A percentile compares a stretch with the other conserved stretches of the same genome.
phyloP scores from a whole-genome alignment of 495 filamentous ascomycete genomes.

The Baudoinia panamericana region DNA sequence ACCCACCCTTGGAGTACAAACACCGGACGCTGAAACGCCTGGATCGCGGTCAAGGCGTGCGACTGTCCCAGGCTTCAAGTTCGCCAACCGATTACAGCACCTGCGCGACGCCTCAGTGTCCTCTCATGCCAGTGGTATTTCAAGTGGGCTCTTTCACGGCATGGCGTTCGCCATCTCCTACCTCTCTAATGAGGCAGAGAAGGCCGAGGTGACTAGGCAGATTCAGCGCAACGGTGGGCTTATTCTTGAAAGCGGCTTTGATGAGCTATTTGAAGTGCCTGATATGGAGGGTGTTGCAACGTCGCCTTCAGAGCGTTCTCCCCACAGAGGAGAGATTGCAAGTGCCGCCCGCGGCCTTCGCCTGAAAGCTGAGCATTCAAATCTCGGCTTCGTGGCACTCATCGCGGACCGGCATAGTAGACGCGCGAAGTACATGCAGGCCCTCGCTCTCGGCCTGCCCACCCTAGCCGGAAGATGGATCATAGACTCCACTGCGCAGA shows the following conservation, averaged over 20 bases:
- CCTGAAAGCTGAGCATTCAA: constrained; percentile 37
- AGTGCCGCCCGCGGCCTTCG: constrained; percentile 27
- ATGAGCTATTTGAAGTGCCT: constrained; percentile 60
- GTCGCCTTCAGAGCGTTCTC: too few relatives aligned
- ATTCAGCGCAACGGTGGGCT: constrained; percentile 54
- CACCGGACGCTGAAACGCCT: constrained; percentile 19
- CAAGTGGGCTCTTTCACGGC: constrained; percentile 43
- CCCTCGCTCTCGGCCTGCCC: constrained; percentile 77
- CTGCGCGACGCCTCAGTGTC: constrained; percentile 14
- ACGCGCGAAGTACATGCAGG: constrained; percentile 90
- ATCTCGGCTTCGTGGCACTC: constrained; percentile 64
- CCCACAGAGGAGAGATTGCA: constrained; percentile 22
- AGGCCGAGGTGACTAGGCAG: constrained; percentile 37
- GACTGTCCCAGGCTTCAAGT: constrained; percentile 3
- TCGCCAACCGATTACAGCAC: not conserved
- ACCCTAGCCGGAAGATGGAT: constrained; percentile 75
- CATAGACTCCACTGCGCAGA: constrained; percentile 41
- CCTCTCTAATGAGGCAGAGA: constrained; percentile 39
- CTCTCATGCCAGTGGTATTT: not conserved
- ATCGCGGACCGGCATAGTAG: constrained; percentile 80
- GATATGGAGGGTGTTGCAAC: constrained; percentile 4
- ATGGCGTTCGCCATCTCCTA: constrained; percentile 77
- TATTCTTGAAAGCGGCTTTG: constrained; percentile 64
- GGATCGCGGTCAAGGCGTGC: constrained; percentile 20
- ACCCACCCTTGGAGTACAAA: constrained; percentile 14